Conservation (phyloP, 1,139 yeast genomes). For the Suhomyces coccinellae region DNA sequence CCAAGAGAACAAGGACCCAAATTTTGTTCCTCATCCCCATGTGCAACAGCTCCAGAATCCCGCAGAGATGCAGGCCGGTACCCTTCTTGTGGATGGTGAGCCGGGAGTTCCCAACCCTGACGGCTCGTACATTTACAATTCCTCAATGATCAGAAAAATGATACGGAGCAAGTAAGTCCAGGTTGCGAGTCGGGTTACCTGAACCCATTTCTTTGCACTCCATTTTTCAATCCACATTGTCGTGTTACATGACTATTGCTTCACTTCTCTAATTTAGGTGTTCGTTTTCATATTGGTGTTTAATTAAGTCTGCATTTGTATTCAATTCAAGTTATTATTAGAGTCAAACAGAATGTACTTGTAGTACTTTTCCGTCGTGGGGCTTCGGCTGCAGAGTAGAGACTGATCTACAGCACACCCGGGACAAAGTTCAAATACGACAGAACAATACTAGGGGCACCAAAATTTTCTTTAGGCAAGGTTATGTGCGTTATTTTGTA, state of each 20-base stretch:
- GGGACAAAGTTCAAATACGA: neutral
- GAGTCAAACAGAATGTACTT: neutral
- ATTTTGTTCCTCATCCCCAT: constrained; percentile 1
- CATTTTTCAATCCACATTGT: neutral
- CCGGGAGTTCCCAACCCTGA: constrained; percentile 1
- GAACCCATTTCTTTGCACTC: neutral
- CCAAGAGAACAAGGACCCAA: constrained; percentile 24
- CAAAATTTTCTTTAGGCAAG: neutral
- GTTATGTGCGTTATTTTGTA: no score
- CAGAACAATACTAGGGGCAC: neutral
- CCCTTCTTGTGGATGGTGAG: constrained; percentile 1
- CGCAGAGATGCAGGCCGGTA: neutral
- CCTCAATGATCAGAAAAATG: constrained; percentile 10
- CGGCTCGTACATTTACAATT: constrained; percentile 10
- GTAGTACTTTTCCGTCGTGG: neutral
- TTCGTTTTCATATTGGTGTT: constrained; percentile 2
- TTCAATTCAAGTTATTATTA: neutral
- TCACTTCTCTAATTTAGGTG: constrained; percentile 1
- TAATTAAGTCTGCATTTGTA: constrained; percentile 1
- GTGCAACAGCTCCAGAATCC: constrained; percentile 2
- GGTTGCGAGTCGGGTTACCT: neutral
- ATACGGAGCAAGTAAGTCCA: constrained; percentile 10
- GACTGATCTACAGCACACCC: neutral
- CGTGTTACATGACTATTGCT: neutral
- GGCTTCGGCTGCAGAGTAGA: neutral